Base-by-base conservation (phyloP, 2,329 filamentous ascomycete genomes). In the Aspergillus udagawae region DNA sequence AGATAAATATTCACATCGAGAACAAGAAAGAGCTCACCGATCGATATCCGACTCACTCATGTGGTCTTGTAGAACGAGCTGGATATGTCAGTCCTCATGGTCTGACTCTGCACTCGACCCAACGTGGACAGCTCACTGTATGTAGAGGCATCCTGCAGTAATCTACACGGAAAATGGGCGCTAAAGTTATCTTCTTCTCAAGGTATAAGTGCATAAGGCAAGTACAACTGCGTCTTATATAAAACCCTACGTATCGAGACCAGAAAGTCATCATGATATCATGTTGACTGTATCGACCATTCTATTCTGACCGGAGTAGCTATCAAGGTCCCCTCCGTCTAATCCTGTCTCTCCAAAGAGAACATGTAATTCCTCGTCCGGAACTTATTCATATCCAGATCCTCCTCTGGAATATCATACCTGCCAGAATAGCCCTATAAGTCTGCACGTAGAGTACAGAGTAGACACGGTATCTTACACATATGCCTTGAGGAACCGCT, bases 31-130 rank as follows among this genome's bases (percentile, higher is more conserved):
- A 29, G 29, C 59, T 45, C 17, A 60, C 60, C 52, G 58, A 52
- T 62, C 60, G 17, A 52, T 53, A 47, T 62, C 60, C n/a, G 53
- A 58, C n/a, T 58, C 57, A 5, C 54, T 60, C 28, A 47, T 51
- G 20, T 54, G 45, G 17, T 60, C 48, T 28, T 53, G 55, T 20
- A 62, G 51, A 17, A 52, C 21, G 10, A 62, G 53, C 60, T 62
- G 41, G 10, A 27, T 23, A 47, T 5, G 10, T 47, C 44, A 47
- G 21, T 47, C 14, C 14, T 38, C 32, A 38, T 7, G 32, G 14
- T 38, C 32, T 14, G 32, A 17, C 32, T 38, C 32, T 38, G 14
- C 10, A 38, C 14, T 38, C 5, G 32, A 35, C 3, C 32, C 32
- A 17, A 35, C 32, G 12, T 35, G 32, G 12, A 38, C 32, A 14